phyloP scores from a whole-genome alignment of 371 early-diverging fungal genomes.

The Rhizomucor pusillus region DNA sequence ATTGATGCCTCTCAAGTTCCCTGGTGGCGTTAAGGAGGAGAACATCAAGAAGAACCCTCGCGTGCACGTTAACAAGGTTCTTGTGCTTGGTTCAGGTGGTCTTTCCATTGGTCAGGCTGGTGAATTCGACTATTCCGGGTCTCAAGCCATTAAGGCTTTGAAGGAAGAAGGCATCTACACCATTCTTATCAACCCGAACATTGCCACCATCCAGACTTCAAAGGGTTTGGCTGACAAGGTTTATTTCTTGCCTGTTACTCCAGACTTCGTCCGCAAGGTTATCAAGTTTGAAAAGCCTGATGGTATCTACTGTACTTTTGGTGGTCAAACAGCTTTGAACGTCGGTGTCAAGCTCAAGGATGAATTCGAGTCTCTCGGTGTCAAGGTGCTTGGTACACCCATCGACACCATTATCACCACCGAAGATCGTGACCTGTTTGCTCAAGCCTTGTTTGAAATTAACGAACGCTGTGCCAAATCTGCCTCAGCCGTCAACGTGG shows the following conservation, averaged over 20 bases:
- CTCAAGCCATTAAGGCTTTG: conserved; percentile 95
- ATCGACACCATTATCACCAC: conserved; percentile 88
- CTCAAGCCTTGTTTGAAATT: conserved; percentile 81
- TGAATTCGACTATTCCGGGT: conserved; percentile 98
- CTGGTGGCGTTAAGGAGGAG: conserved; percentile 59
- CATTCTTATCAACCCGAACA: conserved; percentile 94
- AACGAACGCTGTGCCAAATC: conserved; percentile 84
- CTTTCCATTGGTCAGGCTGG: conserved; percentile 97
- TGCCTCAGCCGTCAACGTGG: conserved; percentile 70
- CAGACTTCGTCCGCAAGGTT: conserved; percentile 91
- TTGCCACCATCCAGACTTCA: conserved; percentile 96
- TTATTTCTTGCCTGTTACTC: conserved; percentile 93
- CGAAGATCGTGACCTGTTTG: conserved; percentile 95
- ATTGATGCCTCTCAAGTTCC: conserved; percentile 72
- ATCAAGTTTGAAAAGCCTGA: conserved; percentile 92
- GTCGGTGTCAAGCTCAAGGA: conserved; percentile 87
- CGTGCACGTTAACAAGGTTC: conserved; percentile 73
- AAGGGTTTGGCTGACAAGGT: conserved; percentile 93
- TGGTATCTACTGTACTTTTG: conserved; percentile 93
- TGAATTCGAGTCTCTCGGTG: conserved; percentile 82
- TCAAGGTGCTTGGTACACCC: conserved; percentile 91
- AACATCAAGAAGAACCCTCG: conserved; percentile 54
- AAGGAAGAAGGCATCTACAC: conserved; percentile 94
- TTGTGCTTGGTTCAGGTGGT: conserved; percentile 96
- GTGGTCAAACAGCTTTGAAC: conserved; percentile 95